Conservation (phyloP, 2,329 filamentous ascomycete species). For the Pseudogymnoascus sp. region DNA sequence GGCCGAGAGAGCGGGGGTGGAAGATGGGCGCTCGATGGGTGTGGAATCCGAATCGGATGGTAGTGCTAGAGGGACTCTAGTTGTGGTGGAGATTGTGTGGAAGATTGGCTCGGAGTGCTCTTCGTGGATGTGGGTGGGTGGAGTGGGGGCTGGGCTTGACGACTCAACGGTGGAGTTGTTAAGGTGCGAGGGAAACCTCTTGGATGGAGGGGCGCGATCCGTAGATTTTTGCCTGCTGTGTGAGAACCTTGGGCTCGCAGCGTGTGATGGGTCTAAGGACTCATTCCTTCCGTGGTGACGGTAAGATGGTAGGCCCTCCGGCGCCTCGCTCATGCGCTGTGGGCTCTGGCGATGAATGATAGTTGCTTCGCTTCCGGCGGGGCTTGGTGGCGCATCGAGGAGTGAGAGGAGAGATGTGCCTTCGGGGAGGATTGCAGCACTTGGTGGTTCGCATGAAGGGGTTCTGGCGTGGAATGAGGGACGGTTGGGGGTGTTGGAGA, state of each 20-base stretch:
- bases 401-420: constrained; percentile 52
- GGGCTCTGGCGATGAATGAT: neutral
- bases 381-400: constrained; percentile 43
- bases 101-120: constrained; percentile 18
- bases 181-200: neutral
- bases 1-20: constrained; percentile 37
- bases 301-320: neutral
- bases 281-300: neutral
- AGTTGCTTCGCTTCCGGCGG: constrained; percentile 5
- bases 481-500: neutral
- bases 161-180: neutral
- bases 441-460: constrained; percentile 53
- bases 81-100: constrained; percentile 28
- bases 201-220: neutral
- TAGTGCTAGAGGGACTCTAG: constrained; percentile 25
- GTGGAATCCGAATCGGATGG: constrained; percentile 23
- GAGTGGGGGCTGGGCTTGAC: constrained; percentile 22
- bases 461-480: constrained; percentile 42
- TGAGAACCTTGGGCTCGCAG: neutral
- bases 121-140: neutral
- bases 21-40: constrained; percentile 15
- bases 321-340: neutral
- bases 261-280: neutral
- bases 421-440: constrained; percentile 46
- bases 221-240: neutral